A percentile compares a stretch with the other conserved stretches of the same genome.
Conservation (phyloP, 495 filamentous ascomycete species). For the Mytilinidion resinicola region DNA sequence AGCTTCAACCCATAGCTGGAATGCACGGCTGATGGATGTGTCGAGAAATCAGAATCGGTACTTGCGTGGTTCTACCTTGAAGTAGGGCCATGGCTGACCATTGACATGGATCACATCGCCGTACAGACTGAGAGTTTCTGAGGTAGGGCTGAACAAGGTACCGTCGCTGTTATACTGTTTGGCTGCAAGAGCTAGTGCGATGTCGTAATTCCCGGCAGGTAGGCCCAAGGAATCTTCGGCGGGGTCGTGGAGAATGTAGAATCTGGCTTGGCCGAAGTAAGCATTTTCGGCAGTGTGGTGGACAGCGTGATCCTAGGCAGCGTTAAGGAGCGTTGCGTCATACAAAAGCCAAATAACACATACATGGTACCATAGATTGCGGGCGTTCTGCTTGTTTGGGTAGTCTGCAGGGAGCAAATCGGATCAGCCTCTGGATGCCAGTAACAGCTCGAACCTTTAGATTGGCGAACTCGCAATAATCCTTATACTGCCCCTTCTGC, state of each 20-base stretch:
- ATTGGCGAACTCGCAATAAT: slow-evolving; percentile 39
- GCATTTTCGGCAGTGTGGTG: slow-evolving; percentile 45
- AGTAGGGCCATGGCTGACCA: slow-evolving; percentile 50
- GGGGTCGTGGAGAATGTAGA: slow-evolving; percentile 40
- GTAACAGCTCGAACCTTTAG: neutral
- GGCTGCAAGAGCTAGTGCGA: slow-evolving; percentile 45
- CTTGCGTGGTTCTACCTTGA: slow-evolving; percentile 51
- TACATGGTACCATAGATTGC: slow-evolving; percentile 54
- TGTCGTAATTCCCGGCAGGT: slow-evolving; percentile 45
- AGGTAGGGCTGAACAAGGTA: slow-evolving; percentile 37
- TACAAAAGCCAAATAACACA: too few species aligned
- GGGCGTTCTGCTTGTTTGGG: slow-evolving; percentile 46
- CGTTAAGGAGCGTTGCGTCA: too few species aligned
- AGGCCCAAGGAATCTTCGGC: slow-evolving; percentile 43
- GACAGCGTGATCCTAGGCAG: slow-evolving; percentile 37
- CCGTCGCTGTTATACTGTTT: slow-evolving; percentile 48
- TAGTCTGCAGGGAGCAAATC: slow-evolving; percentile 33
- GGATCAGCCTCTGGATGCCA: neutral
- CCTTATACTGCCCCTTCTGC: slow-evolving; percentile 47
- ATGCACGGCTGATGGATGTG: slow-evolving; percentile 45
- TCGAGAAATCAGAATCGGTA: slow-evolving; percentile 51
- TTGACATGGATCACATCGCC: slow-evolving; percentile 54
- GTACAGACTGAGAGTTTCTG: slow-evolving; percentile 42
- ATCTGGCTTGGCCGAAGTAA: slow-evolving; percentile 50
- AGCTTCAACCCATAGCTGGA: slow-evolving; percentile 40